Conservation (phyloP, 768 basidiomycete species). For the Saitozyma podzolica region DNA sequence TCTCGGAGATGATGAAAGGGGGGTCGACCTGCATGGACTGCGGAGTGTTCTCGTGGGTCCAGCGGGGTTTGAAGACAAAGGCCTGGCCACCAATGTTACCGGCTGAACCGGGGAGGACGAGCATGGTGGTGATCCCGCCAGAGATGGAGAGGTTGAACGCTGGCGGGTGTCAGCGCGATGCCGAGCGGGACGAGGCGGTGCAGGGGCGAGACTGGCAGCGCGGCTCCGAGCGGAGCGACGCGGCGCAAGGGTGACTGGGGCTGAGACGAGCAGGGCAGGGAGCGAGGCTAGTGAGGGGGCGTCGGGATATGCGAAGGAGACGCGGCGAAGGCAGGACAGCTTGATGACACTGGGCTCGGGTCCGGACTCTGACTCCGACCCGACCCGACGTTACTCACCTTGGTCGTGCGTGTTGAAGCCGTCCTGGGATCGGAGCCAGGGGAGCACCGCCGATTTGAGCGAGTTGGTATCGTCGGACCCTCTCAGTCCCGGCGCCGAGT, state of each 20-base stretch:
- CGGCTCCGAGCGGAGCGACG: too few relatives aligned
- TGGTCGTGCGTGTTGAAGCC: slow-evolving; percentile 81
- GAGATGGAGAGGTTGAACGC: slow-evolving; percentile 71
- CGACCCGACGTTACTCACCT: too few relatives aligned
- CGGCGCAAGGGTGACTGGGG: too few relatives aligned
- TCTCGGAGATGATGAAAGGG: slow-evolving; percentile 58
- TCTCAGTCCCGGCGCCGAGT: slow-evolving; percentile 61
- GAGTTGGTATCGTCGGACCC: slow-evolving; percentile 66
- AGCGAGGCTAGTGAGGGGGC: too few relatives aligned
- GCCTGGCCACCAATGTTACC: slow-evolving; percentile 67
- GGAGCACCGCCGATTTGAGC: slow-evolving; percentile 61
- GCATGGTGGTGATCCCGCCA: slow-evolving; percentile 83
- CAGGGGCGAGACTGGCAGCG: too few relatives aligned
- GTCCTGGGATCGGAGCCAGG: slow-evolving; percentile 72
- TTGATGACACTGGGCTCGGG: too few relatives aligned
- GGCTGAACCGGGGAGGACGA: slow-evolving; percentile 69
- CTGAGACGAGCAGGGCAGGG: too few relatives aligned
- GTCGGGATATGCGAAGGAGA: too few relatives aligned
- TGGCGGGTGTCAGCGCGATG: slow-evolving; percentile 20
- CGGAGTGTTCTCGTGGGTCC: slow-evolving; percentile 68
- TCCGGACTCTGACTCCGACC: too few relatives aligned
- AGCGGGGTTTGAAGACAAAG: slow-evolving; percentile 72
- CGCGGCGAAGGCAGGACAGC: too few relatives aligned
- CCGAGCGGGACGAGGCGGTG: too few relatives aligned
- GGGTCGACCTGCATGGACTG: slow-evolving; percentile 72